Evolutionary conservation across 2,329 filamentous ascomycete genomes (phyloP), one percentile per base, ranked within the genome.

Genomic region (Cordyceps tenuipes): DNA sequence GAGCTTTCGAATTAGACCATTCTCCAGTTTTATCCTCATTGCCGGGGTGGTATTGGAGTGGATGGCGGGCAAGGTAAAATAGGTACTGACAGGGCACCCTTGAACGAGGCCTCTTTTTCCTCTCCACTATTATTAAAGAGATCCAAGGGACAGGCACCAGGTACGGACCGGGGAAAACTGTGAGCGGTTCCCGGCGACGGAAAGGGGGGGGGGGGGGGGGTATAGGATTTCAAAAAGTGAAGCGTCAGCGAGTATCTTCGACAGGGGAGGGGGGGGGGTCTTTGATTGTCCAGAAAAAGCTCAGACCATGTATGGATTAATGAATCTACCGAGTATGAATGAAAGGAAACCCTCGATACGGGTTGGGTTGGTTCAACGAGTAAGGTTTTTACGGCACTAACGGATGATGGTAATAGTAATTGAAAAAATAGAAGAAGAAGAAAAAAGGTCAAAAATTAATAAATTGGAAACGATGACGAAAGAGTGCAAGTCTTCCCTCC

Each of bases 91-190:
- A 29, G 7, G 29, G 29, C 4, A 29, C 29, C 13, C 39, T n/a
- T 54, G 49, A 34, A 19, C 17, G 34, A 36, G 29, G 17, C 15
- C 2, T n/a, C 12, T n/a, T 43, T 43, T 43, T 8, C 1, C 43
- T n/a, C 43, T 26, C 19, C 47, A 48, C 50, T 47, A 23, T 23
- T 23, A 23, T 23, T 3, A 51, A 34, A 34, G 47, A 58, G 49
- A 52, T 44, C 46, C 56, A 21, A 58, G 56, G 56, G 23, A 34
- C 56, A 59, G 56, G 56, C 39, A 59, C 56, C 17, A 59, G 56
- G 56, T 49, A 59, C 56, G 56, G 56, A 59, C 56, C 56, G 56
- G 56, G 56, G 56, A 59, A 58, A 48, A 10, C 56, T 59, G 52
- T 12, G n/a, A 17, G 21, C 7, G 41, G 43, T 46, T n/a, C 19